A percentile compares a stretch with the other conserved stretches of the same genome.
Evolutionary conservation across 192 early-diverging fungal species (phyloP).

Genomic region (Gonapodya prolifera): DNA sequence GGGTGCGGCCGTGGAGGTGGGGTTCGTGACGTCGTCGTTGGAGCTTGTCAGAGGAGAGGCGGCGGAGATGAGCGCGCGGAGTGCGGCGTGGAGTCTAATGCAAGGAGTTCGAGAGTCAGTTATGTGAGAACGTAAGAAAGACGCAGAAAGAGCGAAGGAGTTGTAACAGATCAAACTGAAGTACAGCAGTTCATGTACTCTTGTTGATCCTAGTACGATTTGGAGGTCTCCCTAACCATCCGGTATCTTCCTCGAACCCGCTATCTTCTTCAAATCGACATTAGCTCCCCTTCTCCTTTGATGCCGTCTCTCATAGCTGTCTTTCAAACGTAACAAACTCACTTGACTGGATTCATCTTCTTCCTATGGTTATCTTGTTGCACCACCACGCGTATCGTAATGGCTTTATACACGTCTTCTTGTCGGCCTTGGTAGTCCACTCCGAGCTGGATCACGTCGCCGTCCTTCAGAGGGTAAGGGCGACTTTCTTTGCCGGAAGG

Average conservation of each 20-base stretch:
- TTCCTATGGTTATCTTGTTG: background rate
- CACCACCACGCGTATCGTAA: background rate
- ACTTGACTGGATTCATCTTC: background rate
- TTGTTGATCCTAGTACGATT: too few species aligned
- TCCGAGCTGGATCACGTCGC: constrained; percentile 42
- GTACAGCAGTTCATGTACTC: too few species aligned
- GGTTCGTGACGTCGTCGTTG: constrained; percentile 22
- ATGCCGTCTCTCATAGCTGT: background rate
- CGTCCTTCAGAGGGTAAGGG: constrained; percentile 53
- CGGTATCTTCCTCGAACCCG: constrained; percentile 30
- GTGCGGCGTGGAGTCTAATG: constrained; percentile 28
- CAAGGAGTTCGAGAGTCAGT: background rate
- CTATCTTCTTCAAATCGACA: constrained; percentile 33
- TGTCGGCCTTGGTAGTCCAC: constrained; percentile 44
- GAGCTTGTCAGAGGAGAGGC: constrained; percentile 25
- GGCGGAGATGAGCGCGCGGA: constrained; percentile 37
- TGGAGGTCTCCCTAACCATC: constrained; percentile 35
- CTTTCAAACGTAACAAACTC: constrained; percentile 4
- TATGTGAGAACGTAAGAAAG: background rate
- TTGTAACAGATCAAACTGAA: too few species aligned
- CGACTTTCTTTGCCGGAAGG: constrained; percentile 74
- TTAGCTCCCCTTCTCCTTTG: background rate
- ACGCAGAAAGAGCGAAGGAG: constrained; percentile 19
- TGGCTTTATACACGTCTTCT: constrained; percentile 20
- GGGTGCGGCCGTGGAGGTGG: constrained; percentile 15